Base-by-base conservation (phyloP, 257 asterid genomes). In the Lycium barbarum region DNA sequence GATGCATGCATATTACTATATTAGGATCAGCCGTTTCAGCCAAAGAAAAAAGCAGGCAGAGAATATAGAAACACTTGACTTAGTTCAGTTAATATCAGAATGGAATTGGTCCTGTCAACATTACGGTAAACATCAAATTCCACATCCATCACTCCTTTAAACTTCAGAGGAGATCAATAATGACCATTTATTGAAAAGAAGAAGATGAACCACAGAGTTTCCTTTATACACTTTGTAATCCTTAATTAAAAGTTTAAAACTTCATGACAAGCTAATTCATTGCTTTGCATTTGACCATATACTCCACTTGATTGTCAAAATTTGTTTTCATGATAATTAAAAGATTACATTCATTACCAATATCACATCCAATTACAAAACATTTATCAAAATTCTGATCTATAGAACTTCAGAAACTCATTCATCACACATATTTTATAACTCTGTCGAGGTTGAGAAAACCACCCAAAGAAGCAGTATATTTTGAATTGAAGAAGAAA, bases 131-230 rank as follows among this genome's bases (percentile, higher is more conserved):
- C 5, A 40, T 40, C 45, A 35, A 62, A 22, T 22, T 20, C 12
- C 14, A 68, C 51, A 68, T 68, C 72, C 38, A 63, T 63, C 74
- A 14, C 47, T 67, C 49, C n/a, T 67, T 35, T 67, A 36, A 67
- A 67, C 74, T 14, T 67, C 74, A 67, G 9, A 67, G 74, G 49
- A 67, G 74, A 67, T 35, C 15, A 35, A 2, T 35, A 14, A 35
- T 14, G 5, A 35, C 22, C 49, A 67, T 35, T 67, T 35, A 5
- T 2, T 36, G 20, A 67, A 35, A 67, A 67, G 33, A 59, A 59
- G 65, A 59, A 18, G 65, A 18, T 18, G 65, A 59, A 59, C 65
- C 6, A 54, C 12, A 59, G 65, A 7, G 33, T 59, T 59, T 18
- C 12, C 65, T 18, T 7, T 59, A 62, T 20, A 62, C 36, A 20